phyloP scores from a whole-genome alignment of 179 eudicot genomes.

The Actinidia arguta region DNA sequence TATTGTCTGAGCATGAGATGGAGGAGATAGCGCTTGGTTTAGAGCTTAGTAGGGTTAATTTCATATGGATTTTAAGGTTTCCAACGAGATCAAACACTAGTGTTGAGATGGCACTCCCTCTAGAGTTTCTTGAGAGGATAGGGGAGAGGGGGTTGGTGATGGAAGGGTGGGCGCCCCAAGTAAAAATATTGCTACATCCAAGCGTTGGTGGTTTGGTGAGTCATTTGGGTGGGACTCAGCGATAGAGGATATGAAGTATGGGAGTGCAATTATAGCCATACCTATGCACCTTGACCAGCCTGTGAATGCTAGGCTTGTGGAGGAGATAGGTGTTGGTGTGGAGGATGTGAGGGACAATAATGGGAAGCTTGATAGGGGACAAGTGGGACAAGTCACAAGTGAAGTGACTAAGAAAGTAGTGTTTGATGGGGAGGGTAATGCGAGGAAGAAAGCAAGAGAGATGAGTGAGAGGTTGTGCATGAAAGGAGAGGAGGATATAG shows the following conservation, averaged over 20 bases:
- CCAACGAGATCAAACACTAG: neutral
- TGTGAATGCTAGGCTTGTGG: constrained; percentile 17
- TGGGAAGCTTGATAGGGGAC: neutral
- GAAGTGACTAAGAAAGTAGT: constrained; percentile 14
- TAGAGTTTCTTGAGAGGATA: constrained; percentile 21
- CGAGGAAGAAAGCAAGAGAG: constrained; percentile 22
- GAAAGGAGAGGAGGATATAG: constrained; percentile 20
- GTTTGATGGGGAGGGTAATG: constrained; percentile 10
- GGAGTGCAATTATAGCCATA: neutral
- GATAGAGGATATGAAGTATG: constrained; percentile 24
- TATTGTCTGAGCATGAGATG: constrained; percentile 8
- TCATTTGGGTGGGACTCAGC: constrained; percentile 17
- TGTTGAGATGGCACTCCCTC: constrained; percentile 6
- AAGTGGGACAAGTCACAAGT: too few species aligned
- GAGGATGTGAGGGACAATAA: constrained; percentile 14
- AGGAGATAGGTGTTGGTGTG: constrained; percentile 10
- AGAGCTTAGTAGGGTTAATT: constrained; percentile 17
- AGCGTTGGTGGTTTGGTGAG: constrained; percentile 16
- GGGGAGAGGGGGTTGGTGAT: constrained; percentile 18
- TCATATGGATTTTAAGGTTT: constrained; percentile 25
- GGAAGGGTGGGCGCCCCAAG: constrained; percentile 4
- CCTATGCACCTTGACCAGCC: constrained; percentile 22
- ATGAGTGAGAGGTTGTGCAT: neutral
- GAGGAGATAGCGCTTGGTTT: constrained; percentile 23
- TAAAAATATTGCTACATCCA: constrained; percentile 13